phyloP scores from a whole-genome alignment of 208 protist genomes.

The Spongospora subterranea region DNA sequence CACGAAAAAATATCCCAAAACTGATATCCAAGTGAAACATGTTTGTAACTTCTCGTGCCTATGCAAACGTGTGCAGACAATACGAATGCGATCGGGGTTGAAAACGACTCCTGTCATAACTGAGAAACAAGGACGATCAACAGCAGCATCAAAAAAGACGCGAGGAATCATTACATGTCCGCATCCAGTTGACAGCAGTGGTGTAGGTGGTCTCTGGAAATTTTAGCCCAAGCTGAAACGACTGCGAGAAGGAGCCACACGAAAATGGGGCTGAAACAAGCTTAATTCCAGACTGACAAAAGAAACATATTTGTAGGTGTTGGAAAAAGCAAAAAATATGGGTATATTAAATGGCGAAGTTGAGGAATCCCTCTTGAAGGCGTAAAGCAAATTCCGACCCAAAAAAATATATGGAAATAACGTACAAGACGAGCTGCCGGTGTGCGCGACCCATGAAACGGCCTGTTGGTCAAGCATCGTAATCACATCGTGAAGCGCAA shows the following conservation, averaged over 20 bases:
- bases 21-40: too few relatives aligned
- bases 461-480: background rate
- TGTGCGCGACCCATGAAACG: background rate
- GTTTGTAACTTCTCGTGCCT: background rate
- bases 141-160: background rate
- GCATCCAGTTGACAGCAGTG: slow-evolving; percentile 11
- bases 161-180: background rate
- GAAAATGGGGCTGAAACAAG: background rate
- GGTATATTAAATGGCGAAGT: background rate
- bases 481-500: background rate
- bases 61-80: background rate
- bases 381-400: background rate
- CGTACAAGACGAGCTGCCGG: background rate
- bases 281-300: too few relatives aligned
- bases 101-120: slow-evolving; percentile 36
- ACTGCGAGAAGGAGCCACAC: slow-evolving; percentile 40
- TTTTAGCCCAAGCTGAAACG: background rate
- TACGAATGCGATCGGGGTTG: background rate
- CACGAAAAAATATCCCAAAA: too few relatives aligned
- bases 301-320: too few relatives aligned
- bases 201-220: background rate
- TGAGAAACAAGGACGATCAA: background rate
- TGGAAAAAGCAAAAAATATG: background rate
- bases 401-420: background rate
- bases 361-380: background rate